phyloP scores from a whole-genome alignment of 2,329 filamentous ascomycete genomes.

The Cladosporium sp. region DNA sequence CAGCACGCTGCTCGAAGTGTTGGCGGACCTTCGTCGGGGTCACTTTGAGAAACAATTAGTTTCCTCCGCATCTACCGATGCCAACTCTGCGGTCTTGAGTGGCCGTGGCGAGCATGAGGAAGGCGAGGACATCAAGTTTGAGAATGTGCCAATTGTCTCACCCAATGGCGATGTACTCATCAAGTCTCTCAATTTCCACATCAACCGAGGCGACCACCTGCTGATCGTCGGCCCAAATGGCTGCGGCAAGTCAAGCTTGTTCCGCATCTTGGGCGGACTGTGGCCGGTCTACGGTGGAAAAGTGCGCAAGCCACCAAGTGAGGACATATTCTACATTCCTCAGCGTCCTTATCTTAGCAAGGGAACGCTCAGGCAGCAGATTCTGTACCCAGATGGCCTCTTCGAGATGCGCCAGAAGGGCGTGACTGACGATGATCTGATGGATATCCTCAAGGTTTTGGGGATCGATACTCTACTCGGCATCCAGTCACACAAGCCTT shows the following conservation, averaged over 20 bases:
- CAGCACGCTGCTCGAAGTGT: conserved; percentile 84
- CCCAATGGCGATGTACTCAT: conserved; percentile 94
- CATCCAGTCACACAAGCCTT: conserved; percentile 51
- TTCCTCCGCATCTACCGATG: conserved; percentile 77
- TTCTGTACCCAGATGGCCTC: conserved; percentile 90
- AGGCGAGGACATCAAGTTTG: conserved; percentile 80
- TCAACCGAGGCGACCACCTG: conserved; percentile 83
- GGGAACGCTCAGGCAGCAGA: conserved; percentile 90
- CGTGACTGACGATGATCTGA: conserved; percentile 77
- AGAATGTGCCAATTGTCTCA: conserved; percentile 89
- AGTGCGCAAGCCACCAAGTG: conserved; percentile 86
- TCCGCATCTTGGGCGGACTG: conserved; percentile 91
- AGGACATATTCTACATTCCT: conserved; percentile 97
- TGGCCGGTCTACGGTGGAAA: conserved; percentile 98
- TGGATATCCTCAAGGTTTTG: conserved; percentile 72
- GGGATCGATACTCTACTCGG: conserved; percentile 82
- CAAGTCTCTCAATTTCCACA: conserved; percentile 79
- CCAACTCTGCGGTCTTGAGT: conserved; percentile 78
- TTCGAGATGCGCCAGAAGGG: conserved; percentile 84
- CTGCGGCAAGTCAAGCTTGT: conserved; percentile 93
- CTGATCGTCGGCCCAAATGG: conserved; percentile 96
- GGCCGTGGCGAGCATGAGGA: conserved; percentile 80
- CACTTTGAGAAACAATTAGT: conserved; percentile 97
- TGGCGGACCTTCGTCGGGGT: conserved; percentile 86
- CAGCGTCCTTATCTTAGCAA: conserved; percentile 91